These are phyloP conservation scores for Apiospora saccharicola DNA, from an alignment of 2,329 filamentous ascomycete species.

Conservation along the genomic window DNA sequence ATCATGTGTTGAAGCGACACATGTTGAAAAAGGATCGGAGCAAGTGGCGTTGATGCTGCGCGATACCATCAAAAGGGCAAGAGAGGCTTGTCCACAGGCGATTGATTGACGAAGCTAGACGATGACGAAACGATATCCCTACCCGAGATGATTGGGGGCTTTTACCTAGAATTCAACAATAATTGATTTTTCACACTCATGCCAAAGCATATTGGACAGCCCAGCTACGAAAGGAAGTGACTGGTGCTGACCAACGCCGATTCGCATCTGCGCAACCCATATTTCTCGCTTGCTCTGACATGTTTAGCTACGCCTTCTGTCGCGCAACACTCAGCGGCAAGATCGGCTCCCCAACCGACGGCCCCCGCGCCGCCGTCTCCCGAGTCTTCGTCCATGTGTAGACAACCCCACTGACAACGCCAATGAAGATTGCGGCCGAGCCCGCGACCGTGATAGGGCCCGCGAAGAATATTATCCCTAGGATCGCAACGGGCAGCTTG, in stretches of 20 bases:
- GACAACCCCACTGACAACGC: constrained; percentile 90
- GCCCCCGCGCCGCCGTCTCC: no score
- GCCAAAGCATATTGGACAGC: not conserved
- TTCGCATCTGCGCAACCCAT: not conserved
- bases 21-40: not conserved
- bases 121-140: not conserved
- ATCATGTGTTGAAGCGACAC: not conserved
- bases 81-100: not conserved
- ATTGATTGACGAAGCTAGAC: not conserved
- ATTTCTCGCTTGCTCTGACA: not conserved
- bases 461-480: constrained; percentile 92
- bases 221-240: not conserved
- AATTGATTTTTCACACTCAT: not conserved
- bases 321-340: not conserved
- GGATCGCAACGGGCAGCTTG: constrained; percentile 95
- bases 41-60: not conserved
- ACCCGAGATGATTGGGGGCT: not conserved
- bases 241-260: not conserved
- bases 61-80: no score
- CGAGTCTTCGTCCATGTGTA: constrained; percentile 88
- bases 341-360: not conserved
- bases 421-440: constrained; percentile 88
- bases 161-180: not conserved
- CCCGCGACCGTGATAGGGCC: constrained; percentile 92
- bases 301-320: not conserved